Percentiles rank a stretch among this genome's conserved stretches.
phyloP scores from a whole-genome alignment of 108 stramenopile species.

The Cyclotella cryptica region DNA sequence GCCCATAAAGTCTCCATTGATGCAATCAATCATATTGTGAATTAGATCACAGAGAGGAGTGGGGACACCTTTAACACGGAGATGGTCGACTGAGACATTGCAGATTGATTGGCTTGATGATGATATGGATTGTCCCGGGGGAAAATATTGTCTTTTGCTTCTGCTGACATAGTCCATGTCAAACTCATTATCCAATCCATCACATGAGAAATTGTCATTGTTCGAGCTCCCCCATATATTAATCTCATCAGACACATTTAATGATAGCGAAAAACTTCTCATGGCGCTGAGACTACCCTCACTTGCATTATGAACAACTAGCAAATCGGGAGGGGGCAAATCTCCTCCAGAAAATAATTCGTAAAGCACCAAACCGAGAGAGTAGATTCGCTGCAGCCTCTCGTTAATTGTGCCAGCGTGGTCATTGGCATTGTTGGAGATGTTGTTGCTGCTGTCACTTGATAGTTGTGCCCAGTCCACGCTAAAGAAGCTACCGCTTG shows the following conservation, averaged over 20 bases:
- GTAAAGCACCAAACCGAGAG: constrained; percentile 17
- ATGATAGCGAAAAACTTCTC: neutral
- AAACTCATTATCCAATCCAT: neutral
- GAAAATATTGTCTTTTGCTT: neutral
- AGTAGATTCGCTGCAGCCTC: neutral
- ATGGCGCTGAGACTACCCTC: neutral
- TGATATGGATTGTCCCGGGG: neutral
- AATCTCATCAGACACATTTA: neutral
- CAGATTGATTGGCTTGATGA: neutral
- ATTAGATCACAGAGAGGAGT: constrained; percentile 19
- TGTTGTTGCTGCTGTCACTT: neutral
- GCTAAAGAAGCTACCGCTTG: neutral
- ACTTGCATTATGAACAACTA: neutral
- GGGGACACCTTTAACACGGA: constrained; percentile 11
- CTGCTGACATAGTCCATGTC: neutral
- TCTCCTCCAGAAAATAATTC: constrained; percentile 17
- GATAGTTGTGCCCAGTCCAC: neutral
- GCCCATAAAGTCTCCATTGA: constrained; percentile 7
- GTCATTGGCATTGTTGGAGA: neutral
- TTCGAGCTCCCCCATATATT: neutral
- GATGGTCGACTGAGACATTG: neutral
- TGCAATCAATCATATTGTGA: constrained; percentile 9
- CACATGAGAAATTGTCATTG: neutral
- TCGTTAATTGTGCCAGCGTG: neutral
- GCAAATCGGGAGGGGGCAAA: neutral